Conservation (phyloP, 345 rosid species). For the Melaleuca alternifolia region DNA sequence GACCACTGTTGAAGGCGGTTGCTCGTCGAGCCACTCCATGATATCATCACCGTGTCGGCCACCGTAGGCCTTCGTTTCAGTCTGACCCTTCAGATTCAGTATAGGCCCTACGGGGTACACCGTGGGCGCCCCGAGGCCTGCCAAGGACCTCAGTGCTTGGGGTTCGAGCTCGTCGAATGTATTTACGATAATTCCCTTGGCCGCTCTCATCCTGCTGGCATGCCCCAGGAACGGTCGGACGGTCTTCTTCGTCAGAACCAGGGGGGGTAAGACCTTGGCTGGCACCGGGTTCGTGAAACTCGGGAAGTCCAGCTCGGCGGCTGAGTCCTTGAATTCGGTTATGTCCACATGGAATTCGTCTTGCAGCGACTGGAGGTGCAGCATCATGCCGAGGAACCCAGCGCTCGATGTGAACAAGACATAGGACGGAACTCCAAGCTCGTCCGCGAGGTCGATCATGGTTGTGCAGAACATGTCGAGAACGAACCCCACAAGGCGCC, state of each 20-base stretch:
- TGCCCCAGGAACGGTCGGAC: background rate
- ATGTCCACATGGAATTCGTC: slow-evolving; percentile 1
- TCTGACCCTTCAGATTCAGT: slow-evolving; percentile 14
- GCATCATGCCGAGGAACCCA: slow-evolving; percentile 11
- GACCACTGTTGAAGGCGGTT: slow-evolving; percentile 37
- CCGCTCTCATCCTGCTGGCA: slow-evolving; percentile 1
- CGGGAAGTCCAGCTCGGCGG: slow-evolving; percentile 13
- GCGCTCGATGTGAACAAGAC: slow-evolving; percentile 19
- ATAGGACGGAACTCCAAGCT: slow-evolving; percentile 23
- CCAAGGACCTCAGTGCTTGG: slow-evolving; percentile 1
- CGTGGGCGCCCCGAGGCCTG: background rate
- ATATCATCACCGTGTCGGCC: slow-evolving; percentile 3
- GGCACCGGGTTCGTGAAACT: slow-evolving; percentile 18
- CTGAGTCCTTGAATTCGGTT: slow-evolving; percentile 6
- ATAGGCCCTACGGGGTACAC: slow-evolving; percentile 46
- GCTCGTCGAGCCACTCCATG: slow-evolving; percentile 34
- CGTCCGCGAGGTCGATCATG: slow-evolving; percentile 26
- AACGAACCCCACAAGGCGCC: slow-evolving; percentile 15
- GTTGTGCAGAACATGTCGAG: slow-evolving; percentile 22
- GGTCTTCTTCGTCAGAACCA: background rate
- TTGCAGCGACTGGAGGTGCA: slow-evolving; percentile 1
- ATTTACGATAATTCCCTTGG: slow-evolving; percentile 33
- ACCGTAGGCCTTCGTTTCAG: background rate
- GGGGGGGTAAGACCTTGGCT: slow-evolving; percentile 18
- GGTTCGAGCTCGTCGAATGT: slow-evolving; percentile 32